Evolutionary conservation across 176 grass and related monocot genomes (phyloP).

Genomic region (Eleusine indica): DNA sequence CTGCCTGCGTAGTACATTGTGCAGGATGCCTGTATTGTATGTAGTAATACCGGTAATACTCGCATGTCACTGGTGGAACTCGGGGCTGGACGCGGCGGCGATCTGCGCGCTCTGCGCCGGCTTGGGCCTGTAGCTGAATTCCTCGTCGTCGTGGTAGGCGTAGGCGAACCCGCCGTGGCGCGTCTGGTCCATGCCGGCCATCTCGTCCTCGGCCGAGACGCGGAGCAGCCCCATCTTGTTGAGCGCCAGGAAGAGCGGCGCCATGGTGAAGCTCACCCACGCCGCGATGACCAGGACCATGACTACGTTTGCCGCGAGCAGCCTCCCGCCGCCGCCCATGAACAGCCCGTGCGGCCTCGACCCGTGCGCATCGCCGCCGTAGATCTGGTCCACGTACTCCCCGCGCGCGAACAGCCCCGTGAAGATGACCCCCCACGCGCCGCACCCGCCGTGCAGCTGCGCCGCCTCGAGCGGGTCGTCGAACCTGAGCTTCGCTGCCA

Average conservation of each 20-base stretch:
- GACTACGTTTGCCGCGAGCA: conserved; percentile 51
- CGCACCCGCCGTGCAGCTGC: conserved; percentile 74
- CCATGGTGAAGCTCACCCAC: conserved; percentile 71
- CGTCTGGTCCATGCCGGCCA: conserved; percentile 60
- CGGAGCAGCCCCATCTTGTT: conserved; percentile 52
- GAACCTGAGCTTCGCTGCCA: conserved; percentile 45
- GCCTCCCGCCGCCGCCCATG: conserved; percentile 60
- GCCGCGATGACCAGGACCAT: conserved; percentile 57
- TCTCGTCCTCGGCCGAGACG: conserved; percentile 51
- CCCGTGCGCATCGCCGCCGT: conserved; percentile 29
- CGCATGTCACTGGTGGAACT: conserved; percentile 23
- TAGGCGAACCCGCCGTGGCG: conserved; percentile 63
- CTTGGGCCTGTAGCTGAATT: conserved; percentile 28
- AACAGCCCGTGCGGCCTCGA: conserved; percentile 53
- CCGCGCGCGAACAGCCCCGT: conserved; percentile 58
- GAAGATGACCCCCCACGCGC: conserved; percentile 70
- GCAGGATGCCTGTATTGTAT: background rate
- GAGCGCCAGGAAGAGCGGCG: conserved; percentile 60
- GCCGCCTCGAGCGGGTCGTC: conserved; percentile 70
- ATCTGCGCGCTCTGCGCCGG: conserved; percentile 42
- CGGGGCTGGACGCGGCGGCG: conserved; percentile 28
- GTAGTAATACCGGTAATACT: background rate
- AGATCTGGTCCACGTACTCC: conserved; percentile 64
- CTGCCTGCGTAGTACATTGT: conserved; percentile 26
- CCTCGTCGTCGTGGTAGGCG: conserved; percentile 59